Evolutionary conservation across 176 grass and related monocot species (phyloP), one percentile per base, ranked within the genome.

Genomic region (Ampelocalamus luodianensis): DNA sequence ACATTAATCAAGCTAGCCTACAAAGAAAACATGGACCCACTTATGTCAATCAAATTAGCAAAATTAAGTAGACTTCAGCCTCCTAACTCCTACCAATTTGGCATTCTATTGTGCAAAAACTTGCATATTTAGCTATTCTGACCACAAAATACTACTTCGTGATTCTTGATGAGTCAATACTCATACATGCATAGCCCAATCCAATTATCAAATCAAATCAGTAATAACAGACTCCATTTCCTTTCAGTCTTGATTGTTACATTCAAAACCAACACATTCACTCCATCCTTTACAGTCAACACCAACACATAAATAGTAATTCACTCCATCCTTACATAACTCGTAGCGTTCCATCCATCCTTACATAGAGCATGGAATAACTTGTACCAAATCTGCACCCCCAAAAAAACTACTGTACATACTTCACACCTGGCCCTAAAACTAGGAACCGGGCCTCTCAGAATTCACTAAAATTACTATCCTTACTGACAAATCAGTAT

Each of bases 181-280:
- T 29, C 8, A 15, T 45, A 4, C 23, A 6, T 73, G 44, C 20
- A 12, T 65, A 74, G 10, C 20, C 48, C 50, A 71, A 49, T 42
- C 22, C 37, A 37, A 6, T n/a, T 20, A 37, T 58, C 1, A 66
- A 81, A 74, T 34, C 20, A 48, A 39, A 71, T 37, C 40, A 17
- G 22, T 36, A 77, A 12, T 78, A n/a, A 11, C 10, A 64, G 1
- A 26, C 8, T 48, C 56, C 32, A 38, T 14, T 50, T 27, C 27
- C 18, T 72, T 68, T 8, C 46, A 37, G 24, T 62, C 26, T 55
- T 75, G 17, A 92, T 80, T 55, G 37, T 81, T 67, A 34, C 22
- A 58, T 39, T 58, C 3, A 76, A 78, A 14, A 39, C 29, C 29
- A 29, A 29, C 29, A 29, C 29, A 29, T 29, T 29, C 29, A 29